phyloP scores from a whole-genome alignment of 371 early-diverging fungal species.

The Apophysomyces elegans region DNA sequence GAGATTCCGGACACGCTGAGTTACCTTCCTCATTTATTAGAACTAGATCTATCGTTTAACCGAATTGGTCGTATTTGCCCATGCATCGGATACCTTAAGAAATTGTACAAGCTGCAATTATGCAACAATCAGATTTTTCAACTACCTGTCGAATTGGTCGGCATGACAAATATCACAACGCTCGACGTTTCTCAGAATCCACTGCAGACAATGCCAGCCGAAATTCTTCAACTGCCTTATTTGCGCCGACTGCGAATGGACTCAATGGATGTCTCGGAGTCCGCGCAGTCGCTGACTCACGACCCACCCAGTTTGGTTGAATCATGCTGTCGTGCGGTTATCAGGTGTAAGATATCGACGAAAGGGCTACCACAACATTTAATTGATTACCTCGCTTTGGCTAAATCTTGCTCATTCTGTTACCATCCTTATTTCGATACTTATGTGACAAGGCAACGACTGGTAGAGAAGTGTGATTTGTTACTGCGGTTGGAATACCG shows the following conservation, averaged over 20 bases:
- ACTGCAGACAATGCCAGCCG: constrained; percentile 72
- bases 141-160: constrained; percentile 61
- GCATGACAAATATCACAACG: constrained; percentile 46
- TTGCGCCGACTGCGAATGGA: constrained; percentile 66
- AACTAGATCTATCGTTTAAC: constrained; percentile 72
- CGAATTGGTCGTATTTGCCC: constrained; percentile 62
- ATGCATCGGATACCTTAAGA: constrained; percentile 60
- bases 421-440: constrained; percentile 85
- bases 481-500: constrained; percentile 72
- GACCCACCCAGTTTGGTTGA: constrained; percentile 69
- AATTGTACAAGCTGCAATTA: constrained; percentile 49
- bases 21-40: constrained; percentile 66
- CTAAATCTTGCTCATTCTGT: constrained; percentile 82
- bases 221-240: constrained; percentile 67
- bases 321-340: constrained; percentile 73
- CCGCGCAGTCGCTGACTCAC: constrained; percentile 26
- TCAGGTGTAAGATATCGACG: constrained; percentile 40
- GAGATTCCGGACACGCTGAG: constrained; percentile 71
- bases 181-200: constrained; percentile 74
- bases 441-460: constrained; percentile 60
- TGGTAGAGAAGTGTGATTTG: constrained; percentile 59
- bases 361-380: constrained; percentile 58
- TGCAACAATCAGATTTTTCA: constrained; percentile 57
- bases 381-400: constrained; percentile 64
- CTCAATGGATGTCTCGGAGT: constrained; percentile 48